Base-by-base conservation (phyloP, 2,329 filamentous ascomycete species). In the Fusarium marasasianum region DNA sequence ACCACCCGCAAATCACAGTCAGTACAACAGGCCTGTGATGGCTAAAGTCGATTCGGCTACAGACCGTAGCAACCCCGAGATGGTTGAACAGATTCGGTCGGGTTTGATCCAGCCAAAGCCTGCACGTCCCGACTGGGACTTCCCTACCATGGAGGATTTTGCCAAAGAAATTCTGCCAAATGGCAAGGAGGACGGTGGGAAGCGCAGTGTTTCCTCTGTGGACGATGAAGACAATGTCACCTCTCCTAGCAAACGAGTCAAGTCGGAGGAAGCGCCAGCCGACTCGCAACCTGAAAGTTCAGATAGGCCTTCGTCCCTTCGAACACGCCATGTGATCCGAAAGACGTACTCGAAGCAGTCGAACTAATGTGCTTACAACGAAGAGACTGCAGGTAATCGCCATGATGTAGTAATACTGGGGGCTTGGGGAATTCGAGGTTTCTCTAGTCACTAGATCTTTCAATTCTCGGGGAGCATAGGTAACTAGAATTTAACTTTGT, bases 21-120 rank as follows among this genome's bases (percentile, higher is more conserved):
- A 76, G 63, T 78, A 75, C 65, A 77, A 76, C 44, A 74, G 76
- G 13, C 72, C 73, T 22, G 70, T 76, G 11, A 66, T 63, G 35
- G 61, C 64, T 11, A 74, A 72, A n/a, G 31, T 47, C 17, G 68
- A 44, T 24, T 63, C 56, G 15, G 33, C 51, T 33, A 43, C 55
- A 31, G 44, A 33, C 20, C 60, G 29, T 51, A 53, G 56, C 26
- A 75, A 71, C 17, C 73, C 71, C 48, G 63, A 66, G 33, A 66
- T 79, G 47, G 70, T 80, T 17, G 78, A 81, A 45, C 73, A 80
- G 47, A 81, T 82, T 31, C 75, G 76, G 12, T 76, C 75, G 15
- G 66, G 71, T 20, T 54, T 80, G n/a, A 45, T 81, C 22, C 71
- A 58, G 13, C 50, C 68, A 31, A 63, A 59, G 43, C 33, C 63